phyloP scores from a whole-genome alignment of 169 alveolate genomes.

The Pseudocohnilembus persalinus region DNA sequence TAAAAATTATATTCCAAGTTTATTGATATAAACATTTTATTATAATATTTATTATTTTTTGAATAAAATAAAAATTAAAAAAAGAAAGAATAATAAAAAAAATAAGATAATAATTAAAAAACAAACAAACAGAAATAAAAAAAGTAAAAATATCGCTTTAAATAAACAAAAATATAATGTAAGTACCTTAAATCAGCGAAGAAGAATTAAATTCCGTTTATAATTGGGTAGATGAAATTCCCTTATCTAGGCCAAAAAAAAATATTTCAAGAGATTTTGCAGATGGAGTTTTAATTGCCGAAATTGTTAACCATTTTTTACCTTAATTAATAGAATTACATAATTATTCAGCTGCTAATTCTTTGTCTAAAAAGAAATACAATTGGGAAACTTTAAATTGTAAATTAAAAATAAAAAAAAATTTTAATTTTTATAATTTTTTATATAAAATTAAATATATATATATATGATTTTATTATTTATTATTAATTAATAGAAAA shows the following conservation, averaged over 20 bases:
- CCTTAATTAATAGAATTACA: conserved; percentile 86
- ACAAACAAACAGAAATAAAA: neutral
- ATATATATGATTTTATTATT: neutral
- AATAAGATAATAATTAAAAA: too few species aligned
- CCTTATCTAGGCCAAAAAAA: conserved; percentile 84
- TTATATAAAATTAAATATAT: neutral
- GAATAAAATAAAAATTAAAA: too few species aligned
- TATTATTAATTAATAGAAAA: too few species aligned
- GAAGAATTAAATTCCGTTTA: conserved; percentile 76
- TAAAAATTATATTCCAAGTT: too few species aligned
- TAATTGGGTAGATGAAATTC: conserved; percentile 89
- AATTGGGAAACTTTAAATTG: conserved; percentile 89
- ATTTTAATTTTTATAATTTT: too few species aligned
- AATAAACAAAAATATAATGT: neutral
- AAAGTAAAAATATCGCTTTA: neutral
- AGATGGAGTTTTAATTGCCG: conserved; percentile 91
- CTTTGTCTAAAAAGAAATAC: conserved; percentile 68
- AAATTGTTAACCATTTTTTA: conserved; percentile 74
- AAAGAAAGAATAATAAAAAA: too few species aligned
- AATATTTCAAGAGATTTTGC: conserved; percentile 88
- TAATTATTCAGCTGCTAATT: conserved; percentile 84
- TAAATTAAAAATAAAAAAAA: neutral
- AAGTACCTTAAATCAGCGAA: conserved; percentile 48
- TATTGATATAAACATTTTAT: too few species aligned
- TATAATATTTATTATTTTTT: too few species aligned